Percentiles rank a stretch among this genome's conserved stretches.
Evolutionary conservation across 2,329 filamentous ascomycete genomes (phyloP).

Genomic region (Aspergillus aculeatus): DNA sequence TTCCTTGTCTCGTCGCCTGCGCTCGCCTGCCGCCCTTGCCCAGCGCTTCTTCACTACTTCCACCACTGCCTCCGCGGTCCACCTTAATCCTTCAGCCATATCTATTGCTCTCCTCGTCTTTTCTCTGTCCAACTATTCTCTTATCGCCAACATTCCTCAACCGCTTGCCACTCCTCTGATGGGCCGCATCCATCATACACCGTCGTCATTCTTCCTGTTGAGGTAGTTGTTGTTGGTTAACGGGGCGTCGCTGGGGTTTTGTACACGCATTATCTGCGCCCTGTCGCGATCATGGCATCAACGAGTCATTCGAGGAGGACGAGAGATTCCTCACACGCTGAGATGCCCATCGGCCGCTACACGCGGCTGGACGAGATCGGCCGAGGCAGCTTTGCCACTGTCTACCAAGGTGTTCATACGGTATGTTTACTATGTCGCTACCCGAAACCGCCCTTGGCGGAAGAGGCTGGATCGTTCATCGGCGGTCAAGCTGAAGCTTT

Average conservation of each 20-base stretch:
- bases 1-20: not conserved
- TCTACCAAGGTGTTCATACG: conserved; percentile 83
- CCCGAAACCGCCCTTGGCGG: not conserved
- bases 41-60: not conserved
- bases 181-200: conserved; percentile 29
- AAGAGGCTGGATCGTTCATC: not conserved
- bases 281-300: conserved; percentile 43
- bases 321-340: conserved; percentile 31
- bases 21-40: not conserved
- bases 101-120: not conserved
- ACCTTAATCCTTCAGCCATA: not conserved
- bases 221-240: conserved; percentile 41
- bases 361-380: conserved; percentile 85
- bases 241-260: conserved; percentile 22
- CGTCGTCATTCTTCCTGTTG: conserved; percentile 28
- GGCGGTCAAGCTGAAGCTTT: not conserved
- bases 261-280: conserved; percentile 18
- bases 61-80: not conserved
- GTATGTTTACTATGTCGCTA: conserved; percentile 54
- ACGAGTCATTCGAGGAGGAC: conserved; percentile 44
- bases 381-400: conserved; percentile 95
- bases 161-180: conserved; percentile 30
- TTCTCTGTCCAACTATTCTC: not conserved
- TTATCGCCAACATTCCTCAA: not conserved
- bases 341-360: conserved; percentile 68